Base-by-base conservation (phyloP, 2,329 filamentous ascomycete species). In the Aspergillus pseudonomiae region DNA sequence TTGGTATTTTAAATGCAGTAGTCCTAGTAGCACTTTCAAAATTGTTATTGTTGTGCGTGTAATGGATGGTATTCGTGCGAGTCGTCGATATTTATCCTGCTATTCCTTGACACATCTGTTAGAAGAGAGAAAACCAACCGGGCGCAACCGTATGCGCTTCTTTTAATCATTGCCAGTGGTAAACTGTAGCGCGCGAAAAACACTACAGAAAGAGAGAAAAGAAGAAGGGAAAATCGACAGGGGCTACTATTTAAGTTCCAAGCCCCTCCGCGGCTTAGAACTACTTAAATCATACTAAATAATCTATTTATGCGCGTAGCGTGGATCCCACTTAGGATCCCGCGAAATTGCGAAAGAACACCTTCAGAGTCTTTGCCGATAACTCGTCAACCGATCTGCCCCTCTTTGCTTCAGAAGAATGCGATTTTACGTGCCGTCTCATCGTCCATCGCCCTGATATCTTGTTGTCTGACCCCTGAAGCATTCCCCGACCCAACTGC, bases 401-500 rank as follows among this genome's bases (percentile, higher is more conserved):
- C 26, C 30, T 39, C n/a, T 52, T 54, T 12, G 14, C 21, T 14
- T 16, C 12, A 39, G 19, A 60, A 63, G 41, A 56, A 61, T 64
- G 53, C 48, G 39, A 28, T 59, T 58, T 32, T 16, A 55, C 21
- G 21, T 16, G 32, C 30, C 14, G 21, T 19, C n/a, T 34, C n/a
- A 54, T 57, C 16, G 26, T 34, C 26, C 59, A 43, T 50, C 39
- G 32, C 53, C 16, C 26, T 55, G 34, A 46, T 36, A 26, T 39
- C 59, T 45, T 53, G 60, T 24, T 7, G n/a, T 26, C 26, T 39
- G 30, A 11, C 68, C 61, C 67, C 66, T 61, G 61, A 71, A 68
- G 66, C 71, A 70, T 71, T 62, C 61, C 61, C n/a, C 52, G 6
- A 24, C 52, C 12, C n/a, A 24, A 14, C 52, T 46, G 58, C 52